A percentile compares a stretch with the other conserved stretches of the same genome.
These are phyloP conservation scores for Tuber aestivum DNA, from an alignment of 495 filamentous ascomycete species.

Conservation along the genomic window DNA sequence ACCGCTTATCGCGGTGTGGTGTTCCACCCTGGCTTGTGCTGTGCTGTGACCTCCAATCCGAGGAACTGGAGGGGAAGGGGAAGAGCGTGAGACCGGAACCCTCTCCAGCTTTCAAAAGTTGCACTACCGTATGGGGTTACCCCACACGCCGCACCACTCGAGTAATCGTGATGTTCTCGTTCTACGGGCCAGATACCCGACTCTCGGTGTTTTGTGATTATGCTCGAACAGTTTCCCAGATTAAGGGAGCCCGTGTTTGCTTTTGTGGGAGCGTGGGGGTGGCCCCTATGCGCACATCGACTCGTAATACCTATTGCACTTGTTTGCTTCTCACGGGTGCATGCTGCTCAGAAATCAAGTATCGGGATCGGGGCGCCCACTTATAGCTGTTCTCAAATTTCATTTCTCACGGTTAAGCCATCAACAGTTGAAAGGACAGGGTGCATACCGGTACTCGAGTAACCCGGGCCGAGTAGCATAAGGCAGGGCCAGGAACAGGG, in stretches of 20 bases:
- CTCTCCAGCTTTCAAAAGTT: background rate
- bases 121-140: background rate
- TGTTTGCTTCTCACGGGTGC: background rate
- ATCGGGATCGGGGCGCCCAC: background rate
- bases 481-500: background rate
- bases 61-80: background rate
- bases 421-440: background rate
- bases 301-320: background rate
- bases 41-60: background rate
- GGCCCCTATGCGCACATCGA: background rate
- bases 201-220: background rate
- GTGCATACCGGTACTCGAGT: background rate
- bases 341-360: background rate
- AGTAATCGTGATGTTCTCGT: background rate
- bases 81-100: background rate
- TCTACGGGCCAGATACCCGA: background rate
- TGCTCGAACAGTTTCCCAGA: background rate
- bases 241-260: background rate
- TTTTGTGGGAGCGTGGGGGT: background rate
- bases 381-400: background rate
- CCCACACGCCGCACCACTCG: background rate
- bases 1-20: background rate
- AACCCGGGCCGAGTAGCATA: background rate
- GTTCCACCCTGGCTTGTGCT: background rate
- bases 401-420: background rate